Conservation (phyloP, 305 asterid genomes). For the Fraxinus dipetala region DNA sequence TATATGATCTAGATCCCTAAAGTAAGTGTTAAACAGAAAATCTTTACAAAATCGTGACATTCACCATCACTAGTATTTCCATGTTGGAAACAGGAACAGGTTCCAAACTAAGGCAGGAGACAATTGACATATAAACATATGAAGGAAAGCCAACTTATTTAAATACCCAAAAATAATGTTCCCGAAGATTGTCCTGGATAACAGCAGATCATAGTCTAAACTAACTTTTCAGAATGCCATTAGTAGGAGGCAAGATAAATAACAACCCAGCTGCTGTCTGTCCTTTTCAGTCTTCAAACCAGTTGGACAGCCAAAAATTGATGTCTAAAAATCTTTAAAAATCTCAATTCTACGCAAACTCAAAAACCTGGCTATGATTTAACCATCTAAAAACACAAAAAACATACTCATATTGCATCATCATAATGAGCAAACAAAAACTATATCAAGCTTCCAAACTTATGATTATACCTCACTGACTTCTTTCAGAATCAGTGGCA, state of each 20-base stretch:
- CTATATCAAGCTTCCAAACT: neutral
- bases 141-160: neutral
- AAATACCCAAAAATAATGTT: neutral
- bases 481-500: neutral
- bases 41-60: neutral
- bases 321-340: neutral
- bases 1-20: constrained; percentile 8
- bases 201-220: constrained; percentile 7
- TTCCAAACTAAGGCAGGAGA: neutral
- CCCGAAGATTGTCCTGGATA: constrained; percentile 14
- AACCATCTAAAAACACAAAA: neutral
- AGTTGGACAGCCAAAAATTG: neutral
- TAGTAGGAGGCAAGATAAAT: neutral
- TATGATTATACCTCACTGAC: constrained; percentile 8
- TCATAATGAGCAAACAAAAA: constrained; percentile 10
- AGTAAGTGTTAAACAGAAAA: constrained; percentile 15
- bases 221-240: constrained; percentile 13
- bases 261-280: constrained; percentile 7
- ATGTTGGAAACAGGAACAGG: neutral
- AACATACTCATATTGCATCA: neutral
- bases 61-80: neutral
- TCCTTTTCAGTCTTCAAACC: neutral
- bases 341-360: neutral
- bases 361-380: neutral
- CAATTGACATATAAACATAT: neutral